Evolutionary conservation across 371 early-diverging fungal genomes (phyloP), one percentile per base, ranked within the genome.

Genomic region (Mortierella sp.): DNA sequence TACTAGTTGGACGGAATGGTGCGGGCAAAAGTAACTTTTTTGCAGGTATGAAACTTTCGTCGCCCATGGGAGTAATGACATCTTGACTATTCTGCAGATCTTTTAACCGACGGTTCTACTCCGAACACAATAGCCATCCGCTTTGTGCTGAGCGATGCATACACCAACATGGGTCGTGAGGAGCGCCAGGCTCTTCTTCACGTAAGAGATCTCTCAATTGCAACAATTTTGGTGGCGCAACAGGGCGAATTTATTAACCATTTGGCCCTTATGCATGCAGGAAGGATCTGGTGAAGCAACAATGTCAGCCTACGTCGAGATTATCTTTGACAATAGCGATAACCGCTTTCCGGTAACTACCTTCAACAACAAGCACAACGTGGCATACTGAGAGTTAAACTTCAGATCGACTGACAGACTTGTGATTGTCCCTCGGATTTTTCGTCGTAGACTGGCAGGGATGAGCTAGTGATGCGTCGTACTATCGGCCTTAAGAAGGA

Each of bases 11-110:
- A 39, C 88, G 97, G 67, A 99, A 99, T 81, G 99, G 99, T 41
- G 94, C 98, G 9, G 99, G 99, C 25, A 99, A 99, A 83, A 95
- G 96, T 80, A 99, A 98, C 82, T 98, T 99, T 80, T 97, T 99
- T 77, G 90, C 96, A 78, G 90, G 90, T 88, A 81, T 31, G 27
- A 22, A 19, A 58, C 44, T 34, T 34, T 34, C 10, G 34, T 34
- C 34, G n/a, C n/a, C n/a, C n/a, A n/a, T n/a, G n/a, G n/a, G n/a
- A n/a, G n/a, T n/a, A n/a, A n/a, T n/a, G n/a, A n/a, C n/a, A n/a
- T n/a, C n/a, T n/a, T n/a, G n/a, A n/a, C n/a, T n/a, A n/a, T 7
- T 10, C 10, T 34, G 34, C 34, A 34, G 34, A 34, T 10, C 34
- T 34, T 29, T 24, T 27, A 17, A 2, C 39, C 41, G 14, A 43